phyloP scores from a whole-genome alignment of 2,329 filamentous ascomycete genomes.

The Aureobasidium lini region DNA sequence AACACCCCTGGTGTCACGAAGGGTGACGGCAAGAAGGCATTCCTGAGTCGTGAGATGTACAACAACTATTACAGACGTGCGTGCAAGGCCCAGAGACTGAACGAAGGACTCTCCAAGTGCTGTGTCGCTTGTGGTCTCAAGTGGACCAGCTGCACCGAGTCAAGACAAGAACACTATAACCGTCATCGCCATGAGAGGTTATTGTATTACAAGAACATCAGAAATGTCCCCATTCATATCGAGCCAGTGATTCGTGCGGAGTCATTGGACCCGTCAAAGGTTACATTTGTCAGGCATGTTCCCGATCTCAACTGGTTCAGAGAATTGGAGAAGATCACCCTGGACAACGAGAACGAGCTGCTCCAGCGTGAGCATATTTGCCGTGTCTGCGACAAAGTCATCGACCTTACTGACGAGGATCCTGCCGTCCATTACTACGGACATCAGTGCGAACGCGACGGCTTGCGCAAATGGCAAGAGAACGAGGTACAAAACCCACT shows the following conservation, averaged over 20 bases:
- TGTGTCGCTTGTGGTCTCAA: neutral
- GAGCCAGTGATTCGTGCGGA: neutral
- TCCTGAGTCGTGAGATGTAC: neutral
- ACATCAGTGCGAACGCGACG: neutral
- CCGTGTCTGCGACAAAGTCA: neutral
- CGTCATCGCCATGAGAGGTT: neutral
- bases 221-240: neutral
- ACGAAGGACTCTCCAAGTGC: neutral
- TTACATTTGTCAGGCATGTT: neutral
- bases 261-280: neutral
- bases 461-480: neutral
- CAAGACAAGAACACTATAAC: neutral
- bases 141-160: neutral
- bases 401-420: neutral
- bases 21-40: neutral
- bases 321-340: neutral
- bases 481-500: too few relatives aligned
- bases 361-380: slow-evolving; percentile 8
- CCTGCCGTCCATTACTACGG: neutral
- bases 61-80: neutral
- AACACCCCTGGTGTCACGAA: neutral
- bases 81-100: neutral
- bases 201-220: neutral
- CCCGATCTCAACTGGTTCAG: slow-evolving; percentile 2
- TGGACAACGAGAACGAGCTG: slow-evolving; percentile 6